Percentiles rank a stretch among this genome's conserved stretches.
Evolutionary conservation across 148 eudicot species (phyloP).

Genomic region (Pharnaceum exiguum): DNA sequence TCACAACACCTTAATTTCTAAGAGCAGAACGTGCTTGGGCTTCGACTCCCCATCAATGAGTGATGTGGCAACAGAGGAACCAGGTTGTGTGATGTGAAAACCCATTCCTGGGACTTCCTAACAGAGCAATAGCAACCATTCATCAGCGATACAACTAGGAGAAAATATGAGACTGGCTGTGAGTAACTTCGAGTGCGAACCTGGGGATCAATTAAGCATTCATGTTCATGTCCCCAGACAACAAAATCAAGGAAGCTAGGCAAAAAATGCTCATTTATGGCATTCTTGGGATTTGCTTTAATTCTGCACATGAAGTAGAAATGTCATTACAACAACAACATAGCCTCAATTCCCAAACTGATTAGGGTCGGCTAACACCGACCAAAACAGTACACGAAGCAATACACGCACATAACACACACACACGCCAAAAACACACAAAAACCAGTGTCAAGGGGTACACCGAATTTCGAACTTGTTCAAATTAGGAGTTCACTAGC

Average conservation of each 20-base stretch:
- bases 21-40: slow-evolving; percentile 89
- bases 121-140: slow-evolving; percentile 8
- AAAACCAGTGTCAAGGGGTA: background rate
- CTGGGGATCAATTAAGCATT: slow-evolving; percentile 98
- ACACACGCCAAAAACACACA: too few relatives aligned
- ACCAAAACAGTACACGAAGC: too few relatives aligned
- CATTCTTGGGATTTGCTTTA: slow-evolving; percentile 98
- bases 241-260: slow-evolving; percentile 94
- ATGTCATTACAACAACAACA: background rate
- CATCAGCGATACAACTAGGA: slow-evolving; percentile 8
- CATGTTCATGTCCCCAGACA: slow-evolving; percentile 99
- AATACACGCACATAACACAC: too few relatives aligned
- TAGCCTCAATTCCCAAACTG: too few relatives aligned
- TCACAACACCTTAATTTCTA: slow-evolving; percentile 98
- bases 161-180: background rate
- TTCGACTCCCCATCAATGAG: slow-evolving; percentile 96
- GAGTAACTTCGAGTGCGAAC: slow-evolving; percentile 26
- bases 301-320: slow-evolving; percentile 47
- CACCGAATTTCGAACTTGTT: too few relatives aligned
- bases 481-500: too few relatives aligned
- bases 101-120: slow-evolving; percentile 99
- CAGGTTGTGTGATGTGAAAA: slow-evolving; percentile 97
- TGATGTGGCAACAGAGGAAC: slow-evolving; percentile 98
- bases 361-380: too few relatives aligned
- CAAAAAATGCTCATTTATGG: slow-evolving; percentile 94